phyloP scores from a whole-genome alignment of 2,329 filamentous ascomycete species.

The Colletotrichum abscissum region DNA sequence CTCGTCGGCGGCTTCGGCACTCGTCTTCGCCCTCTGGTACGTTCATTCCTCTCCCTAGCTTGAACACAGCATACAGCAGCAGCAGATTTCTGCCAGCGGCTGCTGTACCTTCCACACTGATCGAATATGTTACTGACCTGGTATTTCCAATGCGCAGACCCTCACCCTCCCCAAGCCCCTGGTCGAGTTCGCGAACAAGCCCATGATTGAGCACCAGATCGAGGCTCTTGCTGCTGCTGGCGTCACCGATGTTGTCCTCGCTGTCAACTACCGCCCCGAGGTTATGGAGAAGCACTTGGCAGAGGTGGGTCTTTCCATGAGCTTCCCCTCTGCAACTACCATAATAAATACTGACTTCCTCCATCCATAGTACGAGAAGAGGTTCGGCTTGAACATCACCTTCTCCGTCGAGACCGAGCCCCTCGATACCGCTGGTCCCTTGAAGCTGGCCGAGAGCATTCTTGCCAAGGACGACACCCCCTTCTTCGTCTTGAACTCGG shows the following conservation, averaged over 20 bases:
- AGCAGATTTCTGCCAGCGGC: background rate
- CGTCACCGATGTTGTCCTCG: slow-evolving; percentile 96
- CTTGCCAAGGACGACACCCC: slow-evolving; percentile 93
- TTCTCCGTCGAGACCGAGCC: slow-evolving; percentile 98
- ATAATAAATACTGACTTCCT: slow-evolving; percentile 31
- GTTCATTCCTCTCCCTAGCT: slow-evolving; percentile 45
- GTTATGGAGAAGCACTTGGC: slow-evolving; percentile 95
- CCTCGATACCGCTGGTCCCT: slow-evolving; percentile 91
- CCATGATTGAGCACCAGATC: slow-evolving; percentile 99
- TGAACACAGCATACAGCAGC: background rate
- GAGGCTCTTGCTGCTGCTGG: slow-evolving; percentile 93
- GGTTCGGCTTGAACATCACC: slow-evolving; percentile 94
- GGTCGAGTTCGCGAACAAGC: slow-evolving; percentile 98
- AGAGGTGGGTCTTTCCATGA: slow-evolving; percentile 71
- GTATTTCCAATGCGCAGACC: slow-evolving; percentile 66
- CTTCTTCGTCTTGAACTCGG: slow-evolving; percentile 98
- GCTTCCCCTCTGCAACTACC: background rate
- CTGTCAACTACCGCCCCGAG: slow-evolving; percentile 98
- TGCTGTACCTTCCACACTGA: background rate
- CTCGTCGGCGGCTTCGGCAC: slow-evolving; percentile 99
- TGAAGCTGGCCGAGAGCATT: slow-evolving; percentile 94
- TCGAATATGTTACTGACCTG: slow-evolving; percentile 36
- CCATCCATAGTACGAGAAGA: slow-evolving; percentile 78
- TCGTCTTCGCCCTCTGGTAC: slow-evolving; percentile 93
- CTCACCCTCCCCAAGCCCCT: slow-evolving; percentile 97